These are phyloP conservation scores for Kentomonas sorsogonicus DNA, from an alignment of 208 protist species.

Conservation along the genomic window DNA sequence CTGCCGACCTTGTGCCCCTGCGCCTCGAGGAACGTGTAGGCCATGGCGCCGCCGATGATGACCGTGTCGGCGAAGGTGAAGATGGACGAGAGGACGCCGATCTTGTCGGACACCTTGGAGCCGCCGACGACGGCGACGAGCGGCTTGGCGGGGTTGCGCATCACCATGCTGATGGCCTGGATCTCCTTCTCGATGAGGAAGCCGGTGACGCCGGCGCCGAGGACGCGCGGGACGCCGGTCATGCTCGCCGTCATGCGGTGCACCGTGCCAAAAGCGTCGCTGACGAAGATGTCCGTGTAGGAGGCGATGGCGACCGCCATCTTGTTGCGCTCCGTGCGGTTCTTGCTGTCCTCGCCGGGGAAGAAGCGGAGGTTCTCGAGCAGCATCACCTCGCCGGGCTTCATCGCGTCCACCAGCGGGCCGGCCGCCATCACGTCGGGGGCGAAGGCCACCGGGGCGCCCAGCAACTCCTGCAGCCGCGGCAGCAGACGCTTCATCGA, in stretches of 20 bases:
- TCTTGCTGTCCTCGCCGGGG: constrained; percentile 96
- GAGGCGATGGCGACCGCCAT: constrained; percentile 87
- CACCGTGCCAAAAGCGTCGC: constrained; percentile 99
- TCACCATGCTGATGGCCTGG: constrained; percentile 95
- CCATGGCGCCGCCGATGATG: constrained; percentile 99
- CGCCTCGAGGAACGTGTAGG: constrained; percentile 96
- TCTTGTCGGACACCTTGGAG: constrained; percentile 99
- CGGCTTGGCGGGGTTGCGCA: constrained; percentile 81
- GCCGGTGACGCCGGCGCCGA: constrained; percentile 95
- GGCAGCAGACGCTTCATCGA: constrained; percentile 92
- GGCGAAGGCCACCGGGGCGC: constrained; percentile 49
- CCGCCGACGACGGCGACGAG: constrained; percentile 96
- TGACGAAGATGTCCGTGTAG: constrained; percentile 98
- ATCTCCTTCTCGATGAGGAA: constrained; percentile 99
- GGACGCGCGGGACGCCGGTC: constrained; percentile 82
- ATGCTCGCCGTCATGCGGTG: constrained; percentile 98
- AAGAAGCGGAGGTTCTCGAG: constrained; percentile 99
- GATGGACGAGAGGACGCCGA: constrained; percentile 98
- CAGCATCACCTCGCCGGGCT: constrained; percentile 93
- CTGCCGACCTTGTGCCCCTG: constrained; percentile 87
- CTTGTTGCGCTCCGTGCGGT: constrained; percentile 48
- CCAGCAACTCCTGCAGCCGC: constrained; percentile 88
- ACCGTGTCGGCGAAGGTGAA: constrained; percentile 97
- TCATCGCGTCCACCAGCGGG: constrained; percentile 57
- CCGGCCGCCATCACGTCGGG: constrained; percentile 45